These are phyloP conservation scores for Phytopythium aichiense DNA, from an alignment of 352 stramenopile species.

Conservation along the genomic window DNA sequence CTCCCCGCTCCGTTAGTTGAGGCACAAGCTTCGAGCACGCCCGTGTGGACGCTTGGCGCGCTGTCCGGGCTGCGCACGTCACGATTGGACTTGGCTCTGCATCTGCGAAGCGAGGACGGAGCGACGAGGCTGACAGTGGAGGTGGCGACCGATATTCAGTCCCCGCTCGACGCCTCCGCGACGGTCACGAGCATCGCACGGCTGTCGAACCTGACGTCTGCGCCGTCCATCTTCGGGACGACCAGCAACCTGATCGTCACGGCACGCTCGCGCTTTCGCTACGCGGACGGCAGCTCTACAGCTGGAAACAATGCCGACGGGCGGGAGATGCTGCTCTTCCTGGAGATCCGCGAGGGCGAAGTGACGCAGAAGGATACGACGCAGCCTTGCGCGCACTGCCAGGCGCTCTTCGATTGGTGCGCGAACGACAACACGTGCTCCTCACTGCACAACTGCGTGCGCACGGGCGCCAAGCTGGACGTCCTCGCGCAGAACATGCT, in stretches of 20 bases:
- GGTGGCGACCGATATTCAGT: constrained; percentile 37
- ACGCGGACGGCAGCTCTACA: constrained; percentile 6
- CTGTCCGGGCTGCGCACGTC: constrained; percentile 10
- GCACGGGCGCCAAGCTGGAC: constrained; percentile 14
- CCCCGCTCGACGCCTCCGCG: constrained; percentile 31
- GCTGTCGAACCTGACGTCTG: constrained; percentile 1
- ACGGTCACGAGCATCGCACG: constrained; percentile 59
- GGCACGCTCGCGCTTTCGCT: neutral
- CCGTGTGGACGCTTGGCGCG: constrained; percentile 38
- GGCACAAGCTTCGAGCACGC: constrained; percentile 21
- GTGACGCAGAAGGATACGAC: constrained; percentile 37
- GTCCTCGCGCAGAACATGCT: constrained; percentile 16
- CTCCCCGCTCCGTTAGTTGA: constrained; percentile 21
- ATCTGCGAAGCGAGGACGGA: constrained; percentile 41
- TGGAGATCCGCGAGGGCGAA: constrained; percentile 30
- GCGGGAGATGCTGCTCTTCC: constrained; percentile 34
- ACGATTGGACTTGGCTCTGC: constrained; percentile 35
- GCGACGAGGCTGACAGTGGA: constrained; percentile 46
- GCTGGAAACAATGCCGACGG: constrained; percentile 6
- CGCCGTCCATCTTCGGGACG: constrained; percentile 19
- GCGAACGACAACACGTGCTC: constrained; percentile 30
- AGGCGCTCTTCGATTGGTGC: constrained; percentile 49
- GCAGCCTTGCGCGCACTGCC: constrained; percentile 46
- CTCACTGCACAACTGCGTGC: constrained; percentile 30
- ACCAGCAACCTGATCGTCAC: constrained; percentile 22